Evolutionary conservation across 2,329 filamentous ascomycete species (phyloP).

Genomic region (Chaetoscypha palmicola): DNA sequence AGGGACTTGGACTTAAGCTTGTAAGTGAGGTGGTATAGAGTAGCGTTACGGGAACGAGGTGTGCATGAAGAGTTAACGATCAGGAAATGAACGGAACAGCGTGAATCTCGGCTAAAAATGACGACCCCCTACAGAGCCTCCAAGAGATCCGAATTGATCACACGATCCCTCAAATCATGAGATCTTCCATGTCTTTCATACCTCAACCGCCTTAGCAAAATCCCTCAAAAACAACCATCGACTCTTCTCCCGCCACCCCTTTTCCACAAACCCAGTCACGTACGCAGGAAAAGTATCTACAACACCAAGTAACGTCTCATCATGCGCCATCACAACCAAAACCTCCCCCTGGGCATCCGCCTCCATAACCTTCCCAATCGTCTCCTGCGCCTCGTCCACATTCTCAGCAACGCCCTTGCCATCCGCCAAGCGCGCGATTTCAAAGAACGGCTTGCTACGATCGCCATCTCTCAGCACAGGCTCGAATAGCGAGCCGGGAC

Average conservation of each 20-base stretch:
- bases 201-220: slow-evolving; percentile 37
- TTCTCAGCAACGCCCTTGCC: slow-evolving; percentile 20
- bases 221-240: slow-evolving; percentile 46
- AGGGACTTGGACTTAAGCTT: too few species aligned
- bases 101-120: too few species aligned
- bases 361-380: slow-evolving; percentile 40
- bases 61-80: too few species aligned
- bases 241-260: slow-evolving; percentile 39
- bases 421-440: slow-evolving; percentile 18
- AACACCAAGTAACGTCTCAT: slow-evolving; percentile 36
- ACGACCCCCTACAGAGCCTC: too few species aligned
- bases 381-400: slow-evolving; percentile 31
- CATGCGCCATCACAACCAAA: slow-evolving; percentile 42
- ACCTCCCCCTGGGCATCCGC: slow-evolving; percentile 39
- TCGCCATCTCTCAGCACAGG: slow-evolving; percentile 32
- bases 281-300: slow-evolving; percentile 43
- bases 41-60: too few species aligned
- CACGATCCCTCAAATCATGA: too few species aligned
- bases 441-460: slow-evolving; percentile 29
- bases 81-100: too few species aligned
- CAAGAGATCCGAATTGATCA: too few species aligned
- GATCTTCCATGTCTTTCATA: not conserved
- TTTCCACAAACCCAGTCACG: slow-evolving; percentile 40
- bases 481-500: slow-evolving; percentile 37
- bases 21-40: too few species aligned